phyloP scores from a whole-genome alignment of 139 green algal genomes.

The Pseudopediastrum boryanum region DNA sequence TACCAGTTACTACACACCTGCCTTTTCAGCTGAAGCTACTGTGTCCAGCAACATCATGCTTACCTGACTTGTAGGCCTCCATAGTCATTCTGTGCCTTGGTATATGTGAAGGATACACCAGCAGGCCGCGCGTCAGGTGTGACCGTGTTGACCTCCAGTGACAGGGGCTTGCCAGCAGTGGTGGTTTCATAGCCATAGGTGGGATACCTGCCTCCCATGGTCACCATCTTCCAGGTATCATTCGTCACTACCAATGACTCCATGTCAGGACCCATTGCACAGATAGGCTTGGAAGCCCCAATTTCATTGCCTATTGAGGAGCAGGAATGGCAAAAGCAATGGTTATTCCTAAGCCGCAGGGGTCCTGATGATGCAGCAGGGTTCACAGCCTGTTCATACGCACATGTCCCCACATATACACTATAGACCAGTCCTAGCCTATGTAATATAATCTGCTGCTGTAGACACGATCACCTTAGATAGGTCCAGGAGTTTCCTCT shows the following conservation, averaged over 20 bases:
- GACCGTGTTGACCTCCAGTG: constrained; percentile 24
- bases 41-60: background rate
- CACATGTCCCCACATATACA: no score
- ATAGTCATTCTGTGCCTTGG: constrained; percentile 12
- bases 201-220: constrained; percentile 19
- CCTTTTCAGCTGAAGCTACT: no score
- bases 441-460: no score
- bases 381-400: no score
- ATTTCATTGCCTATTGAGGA: constrained; percentile 37
- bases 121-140: background rate
- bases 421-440: no score
- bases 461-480: no score
- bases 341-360: no score
- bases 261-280: constrained; percentile 31
- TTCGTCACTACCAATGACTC: constrained; percentile 2
- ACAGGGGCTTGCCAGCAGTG: constrained; percentile 1
- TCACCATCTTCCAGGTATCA: background rate
- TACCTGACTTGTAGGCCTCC: constrained; percentile 12
- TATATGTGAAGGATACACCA: constrained; percentile 27
- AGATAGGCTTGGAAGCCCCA: constrained; percentile 1
- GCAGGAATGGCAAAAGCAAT: no score
- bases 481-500: no score
- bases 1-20: no score
- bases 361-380: no score
- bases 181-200: constrained; percentile 37